Evolutionary conservation across 257 asterid species (phyloP).

Genomic region (Scutellaria baicalensis): DNA sequence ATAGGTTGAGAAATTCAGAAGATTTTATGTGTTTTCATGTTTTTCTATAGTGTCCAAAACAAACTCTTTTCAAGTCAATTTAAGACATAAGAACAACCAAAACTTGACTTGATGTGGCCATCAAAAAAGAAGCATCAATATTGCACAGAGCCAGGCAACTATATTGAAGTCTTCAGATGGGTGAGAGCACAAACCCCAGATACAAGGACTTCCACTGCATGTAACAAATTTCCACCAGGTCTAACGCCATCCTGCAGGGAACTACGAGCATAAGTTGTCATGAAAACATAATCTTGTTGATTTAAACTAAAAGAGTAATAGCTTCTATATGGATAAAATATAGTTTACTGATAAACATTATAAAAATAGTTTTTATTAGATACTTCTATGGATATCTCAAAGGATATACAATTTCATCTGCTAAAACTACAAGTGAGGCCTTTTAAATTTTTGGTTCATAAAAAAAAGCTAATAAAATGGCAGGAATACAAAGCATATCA

Average conservation of each 20-base stretch:
- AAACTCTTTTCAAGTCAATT: conserved; percentile 4
- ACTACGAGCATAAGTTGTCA: conserved; percentile 22
- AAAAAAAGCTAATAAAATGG: conserved; percentile 10
- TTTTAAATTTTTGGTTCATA: neutral
- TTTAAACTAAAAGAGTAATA: conserved; percentile 3
- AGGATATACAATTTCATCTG: neutral
- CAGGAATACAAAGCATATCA: neutral
- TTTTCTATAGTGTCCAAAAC: neutral
- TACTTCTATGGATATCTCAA: neutral
- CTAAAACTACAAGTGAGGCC: neutral
- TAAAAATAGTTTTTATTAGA: conserved; percentile 2
- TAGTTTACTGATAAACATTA: neutral
- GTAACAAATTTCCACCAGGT: conserved; percentile 88
- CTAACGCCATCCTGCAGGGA: conserved; percentile 72
- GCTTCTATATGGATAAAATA: neutral
- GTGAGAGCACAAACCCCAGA: conserved; percentile 64
- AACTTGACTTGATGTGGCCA: neutral
- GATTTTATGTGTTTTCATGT: neutral
- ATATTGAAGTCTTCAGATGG: conserved; percentile 11
- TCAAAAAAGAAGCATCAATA: conserved; percentile 4
- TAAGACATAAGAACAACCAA: neutral
- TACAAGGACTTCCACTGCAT: conserved; percentile 90
- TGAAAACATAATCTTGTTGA: conserved; percentile 11
- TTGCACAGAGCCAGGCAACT: neutral
- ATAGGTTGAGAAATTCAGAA: neutral